Evolutionary conservation across 2,329 filamentous ascomycete genomes (phyloP).

Genomic region (Diplodia scrobiculata): DNA sequence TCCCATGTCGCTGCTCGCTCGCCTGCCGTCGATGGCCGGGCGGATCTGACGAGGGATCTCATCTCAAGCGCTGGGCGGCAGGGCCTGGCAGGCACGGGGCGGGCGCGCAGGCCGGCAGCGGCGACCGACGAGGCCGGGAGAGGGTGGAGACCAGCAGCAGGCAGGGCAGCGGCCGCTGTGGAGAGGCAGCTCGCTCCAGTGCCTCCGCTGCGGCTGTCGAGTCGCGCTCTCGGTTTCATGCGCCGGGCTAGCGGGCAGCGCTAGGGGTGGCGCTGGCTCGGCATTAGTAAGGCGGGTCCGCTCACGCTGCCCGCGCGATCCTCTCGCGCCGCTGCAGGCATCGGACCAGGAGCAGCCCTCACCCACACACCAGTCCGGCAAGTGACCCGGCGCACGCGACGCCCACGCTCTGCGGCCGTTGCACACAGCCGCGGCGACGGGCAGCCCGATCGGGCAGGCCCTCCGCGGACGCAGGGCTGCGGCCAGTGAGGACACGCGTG

Average conservation of each 20-base stretch:
- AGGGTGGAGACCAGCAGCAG: neutral
- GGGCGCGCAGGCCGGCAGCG: slow-evolving; percentile 13
- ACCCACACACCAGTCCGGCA: slow-evolving; percentile 24
- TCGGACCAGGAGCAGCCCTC: slow-evolving; percentile 19
- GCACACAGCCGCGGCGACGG: slow-evolving; percentile 23
- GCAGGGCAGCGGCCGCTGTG: neutral
- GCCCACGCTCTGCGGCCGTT: slow-evolving; percentile 28
- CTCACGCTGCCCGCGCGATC: slow-evolving; percentile 13
- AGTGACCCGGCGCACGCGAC: slow-evolving; percentile 26
- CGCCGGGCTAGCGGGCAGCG: slow-evolving; percentile 17
- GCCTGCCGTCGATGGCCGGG: slow-evolving; percentile 21
- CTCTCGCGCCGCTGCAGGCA: slow-evolving; percentile 19
- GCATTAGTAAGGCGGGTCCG: slow-evolving; percentile 21
- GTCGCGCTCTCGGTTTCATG: slow-evolving; percentile 23
- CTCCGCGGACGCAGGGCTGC: slow-evolving; percentile 24
- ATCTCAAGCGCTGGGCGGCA: slow-evolving; percentile 18
- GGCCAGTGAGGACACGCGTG: slow-evolving; percentile 25
- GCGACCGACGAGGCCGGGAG: slow-evolving; percentile 17
- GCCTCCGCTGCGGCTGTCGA: neutral
- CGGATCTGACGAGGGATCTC: slow-evolving; percentile 18
- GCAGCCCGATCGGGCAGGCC: slow-evolving; percentile 19
- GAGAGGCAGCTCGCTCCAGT: neutral
- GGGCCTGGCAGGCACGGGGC: slow-evolving; percentile 11
- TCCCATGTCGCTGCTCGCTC: slow-evolving; percentile 24
- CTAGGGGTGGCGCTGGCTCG: slow-evolving; percentile 18